phyloP scores from a whole-genome alignment of 208 protist species.

The Leishmania mexicana region DNA sequence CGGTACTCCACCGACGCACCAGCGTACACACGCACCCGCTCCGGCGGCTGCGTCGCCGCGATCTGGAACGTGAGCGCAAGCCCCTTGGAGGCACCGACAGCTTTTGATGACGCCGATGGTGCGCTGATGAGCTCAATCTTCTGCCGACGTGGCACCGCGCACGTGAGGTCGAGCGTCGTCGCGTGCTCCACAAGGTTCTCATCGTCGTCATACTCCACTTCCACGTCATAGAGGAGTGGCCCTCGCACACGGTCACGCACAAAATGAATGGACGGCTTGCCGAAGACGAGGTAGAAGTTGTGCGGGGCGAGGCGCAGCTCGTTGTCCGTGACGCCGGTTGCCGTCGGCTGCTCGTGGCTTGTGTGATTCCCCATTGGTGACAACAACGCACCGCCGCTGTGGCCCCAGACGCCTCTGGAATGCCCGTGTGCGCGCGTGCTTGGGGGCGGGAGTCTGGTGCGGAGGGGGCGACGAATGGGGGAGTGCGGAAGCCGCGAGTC shows the following conservation, averaged over 20 bases:
- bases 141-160: slow-evolving; percentile 27
- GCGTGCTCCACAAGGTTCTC: slow-evolving; percentile 46
- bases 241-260: slow-evolving; percentile 34
- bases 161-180: slow-evolving; percentile 43
- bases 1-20: slow-evolving; percentile 16
- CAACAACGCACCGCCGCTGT: background rate
- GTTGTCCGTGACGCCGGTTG: slow-evolving; percentile 8
- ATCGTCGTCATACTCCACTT: slow-evolving; percentile 49
- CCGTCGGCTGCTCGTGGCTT: slow-evolving; percentile 10
- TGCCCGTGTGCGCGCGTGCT: background rate
- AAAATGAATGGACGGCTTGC: slow-evolving; percentile 61
- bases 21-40: slow-evolving; percentile 24
- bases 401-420: background rate
- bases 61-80: slow-evolving; percentile 25
- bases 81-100: slow-evolving; percentile 2
- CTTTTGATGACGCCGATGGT: background rate
- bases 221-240: slow-evolving; percentile 67
- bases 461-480: background rate
- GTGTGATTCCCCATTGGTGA: slow-evolving; percentile 18
- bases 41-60: slow-evolving; percentile 14
- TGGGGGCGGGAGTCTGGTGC: background rate
- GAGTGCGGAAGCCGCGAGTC: background rate
- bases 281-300: slow-evolving; percentile 68
- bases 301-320: slow-evolving; percentile 37
- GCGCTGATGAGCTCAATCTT: slow-evolving; percentile 18